Percentiles rank a stretch among this genome's conserved stretches.
Conservation (phyloP, 2,329 filamentous ascomycete species). For the Cordyceps cateniannulata region DNA sequence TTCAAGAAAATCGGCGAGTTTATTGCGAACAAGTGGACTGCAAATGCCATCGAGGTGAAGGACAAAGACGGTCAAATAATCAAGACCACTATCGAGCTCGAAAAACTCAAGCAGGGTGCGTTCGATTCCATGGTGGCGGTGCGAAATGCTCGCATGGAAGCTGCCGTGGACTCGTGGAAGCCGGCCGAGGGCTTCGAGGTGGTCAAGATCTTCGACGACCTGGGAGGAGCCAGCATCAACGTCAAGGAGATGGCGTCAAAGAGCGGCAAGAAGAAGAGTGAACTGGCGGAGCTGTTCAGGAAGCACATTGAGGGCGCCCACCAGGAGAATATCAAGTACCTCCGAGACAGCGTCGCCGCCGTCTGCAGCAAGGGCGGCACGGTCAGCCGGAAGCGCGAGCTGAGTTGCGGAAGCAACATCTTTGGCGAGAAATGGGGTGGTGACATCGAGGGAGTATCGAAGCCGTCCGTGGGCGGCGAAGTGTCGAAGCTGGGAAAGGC, state of each 20-base stretch:
- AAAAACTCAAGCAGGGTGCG: neutral
- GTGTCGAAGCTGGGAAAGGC: neutral
- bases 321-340: neutral
- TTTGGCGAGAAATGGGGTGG: neutral
- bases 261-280: neutral
- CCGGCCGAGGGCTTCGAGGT: neutral
- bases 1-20: no score
- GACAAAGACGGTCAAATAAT: no score
- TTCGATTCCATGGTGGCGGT: neutral
- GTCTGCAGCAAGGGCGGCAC: neutral
- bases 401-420: neutral
- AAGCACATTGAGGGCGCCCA: neutral
- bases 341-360: neutral
- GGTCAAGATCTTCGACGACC: neutral
- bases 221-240: neutral
- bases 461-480: neutral
- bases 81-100: no score
- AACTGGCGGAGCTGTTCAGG: neutral
- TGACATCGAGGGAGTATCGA: neutral
- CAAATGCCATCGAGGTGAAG: no score
- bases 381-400: neutral
- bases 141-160: neutral
- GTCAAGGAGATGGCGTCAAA: neutral
- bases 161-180: neutral
- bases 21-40: no score